phyloP scores from a whole-genome alignment of 805 yeast species.

The Metschnikowia cubensis region DNA sequence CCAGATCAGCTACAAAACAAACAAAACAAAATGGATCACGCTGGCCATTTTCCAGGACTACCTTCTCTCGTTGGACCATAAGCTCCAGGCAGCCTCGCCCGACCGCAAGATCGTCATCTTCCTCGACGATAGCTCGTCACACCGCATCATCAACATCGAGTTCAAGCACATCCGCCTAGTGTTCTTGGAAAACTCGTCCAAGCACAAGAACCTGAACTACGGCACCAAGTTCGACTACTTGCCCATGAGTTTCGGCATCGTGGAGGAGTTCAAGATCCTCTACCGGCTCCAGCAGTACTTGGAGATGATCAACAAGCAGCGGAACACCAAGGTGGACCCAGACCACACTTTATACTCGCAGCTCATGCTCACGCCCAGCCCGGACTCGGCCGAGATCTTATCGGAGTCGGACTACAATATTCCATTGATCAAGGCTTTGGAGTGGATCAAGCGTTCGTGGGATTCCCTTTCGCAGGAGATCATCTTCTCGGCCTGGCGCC shows the following conservation, averaged over 20 bases:
- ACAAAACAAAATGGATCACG: constrained; percentile 60
- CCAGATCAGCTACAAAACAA: constrained; percentile 54
- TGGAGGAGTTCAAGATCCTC: constrained; percentile 56
- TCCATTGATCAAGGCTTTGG: constrained; percentile 53
- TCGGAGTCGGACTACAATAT: constrained; percentile 42
- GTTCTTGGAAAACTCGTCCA: constrained; percentile 36
- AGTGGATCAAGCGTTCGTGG: constrained; percentile 59
- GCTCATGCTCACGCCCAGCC: constrained; percentile 3
- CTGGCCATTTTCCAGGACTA: constrained; percentile 61
- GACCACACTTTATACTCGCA: constrained; percentile 5
- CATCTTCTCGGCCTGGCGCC: constrained; percentile 33
- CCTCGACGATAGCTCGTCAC: constrained; percentile 60
- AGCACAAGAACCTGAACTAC: constrained; percentile 34
- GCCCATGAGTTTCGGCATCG: constrained; percentile 63
- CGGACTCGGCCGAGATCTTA: constrained; percentile 24
- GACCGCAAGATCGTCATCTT: constrained; percentile 50
- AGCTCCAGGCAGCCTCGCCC: constrained; percentile 42
- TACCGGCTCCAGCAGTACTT: constrained; percentile 57
- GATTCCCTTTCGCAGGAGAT: constrained; percentile 32
- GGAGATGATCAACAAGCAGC: constrained; percentile 35
- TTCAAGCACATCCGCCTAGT: constrained; percentile 34
- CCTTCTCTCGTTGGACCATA: constrained; percentile 55
- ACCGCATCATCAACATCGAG: constrained; percentile 45
- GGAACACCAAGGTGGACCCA: constrained; percentile 6
- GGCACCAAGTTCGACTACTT: constrained; percentile 48